Evolutionary conservation across 805 yeast genomes (phyloP).

Genomic region (Kazachstania martiniae): DNA sequence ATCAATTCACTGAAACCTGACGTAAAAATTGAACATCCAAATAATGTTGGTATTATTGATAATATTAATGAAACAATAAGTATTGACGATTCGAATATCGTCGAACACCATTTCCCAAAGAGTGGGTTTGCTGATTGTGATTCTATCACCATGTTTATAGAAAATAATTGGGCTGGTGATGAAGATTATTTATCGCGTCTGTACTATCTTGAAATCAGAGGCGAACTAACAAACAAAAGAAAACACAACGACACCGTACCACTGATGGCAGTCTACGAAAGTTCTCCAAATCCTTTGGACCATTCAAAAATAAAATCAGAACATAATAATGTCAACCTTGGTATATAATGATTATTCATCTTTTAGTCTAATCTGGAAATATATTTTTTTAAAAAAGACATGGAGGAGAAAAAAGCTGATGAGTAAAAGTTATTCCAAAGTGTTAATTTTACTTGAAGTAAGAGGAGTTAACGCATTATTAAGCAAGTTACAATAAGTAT

Average conservation of each 20-base stretch:
- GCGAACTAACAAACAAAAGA: conserved; percentile 37
- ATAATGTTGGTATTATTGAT: conserved; percentile 32
- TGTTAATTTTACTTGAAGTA: too few relatives aligned
- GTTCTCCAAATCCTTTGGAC: conserved; percentile 88
- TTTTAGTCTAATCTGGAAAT: too few relatives aligned
- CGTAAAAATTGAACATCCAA: conserved; percentile 58
- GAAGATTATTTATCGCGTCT: conserved; percentile 48
- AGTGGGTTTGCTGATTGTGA: conserved; percentile 60
- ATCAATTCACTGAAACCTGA: conserved; percentile 26
- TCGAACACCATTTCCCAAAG: conserved; percentile 75
- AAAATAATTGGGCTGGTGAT: conserved; percentile 53
- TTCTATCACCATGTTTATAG: conserved; percentile 56
- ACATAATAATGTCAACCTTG: conserved; percentile 8
- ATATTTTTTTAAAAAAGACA: too few relatives aligned
- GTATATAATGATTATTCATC: too few relatives aligned
- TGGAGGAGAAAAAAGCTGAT: background rate
- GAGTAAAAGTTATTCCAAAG: too few relatives aligned
- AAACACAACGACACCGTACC: conserved; percentile 32
- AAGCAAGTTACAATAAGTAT: too few relatives aligned
- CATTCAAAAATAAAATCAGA: conserved; percentile 39
- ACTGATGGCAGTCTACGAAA: conserved; percentile 68
- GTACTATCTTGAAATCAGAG: conserved; percentile 70
- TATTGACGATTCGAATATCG: conserved; percentile 30
- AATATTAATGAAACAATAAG: conserved; percentile 34
- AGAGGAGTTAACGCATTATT: too few relatives aligned